Conservation (phyloP, 2,329 filamentous ascomycete species). For the Ciborinia camelliae region DNA sequence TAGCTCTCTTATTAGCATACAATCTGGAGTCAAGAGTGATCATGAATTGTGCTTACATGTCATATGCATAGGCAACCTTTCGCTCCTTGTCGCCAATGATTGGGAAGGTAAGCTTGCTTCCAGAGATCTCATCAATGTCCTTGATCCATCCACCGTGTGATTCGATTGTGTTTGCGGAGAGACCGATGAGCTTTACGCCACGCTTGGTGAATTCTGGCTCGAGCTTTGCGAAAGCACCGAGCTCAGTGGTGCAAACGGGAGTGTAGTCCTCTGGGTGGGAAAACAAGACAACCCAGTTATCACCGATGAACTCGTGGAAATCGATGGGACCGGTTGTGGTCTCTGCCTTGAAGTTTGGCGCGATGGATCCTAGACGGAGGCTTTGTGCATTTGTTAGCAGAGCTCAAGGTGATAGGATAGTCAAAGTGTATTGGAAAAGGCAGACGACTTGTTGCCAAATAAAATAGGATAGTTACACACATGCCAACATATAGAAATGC, state of each 20-base stretch:
- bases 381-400: slow-evolving; percentile 36
- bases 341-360: slow-evolving; percentile 81
- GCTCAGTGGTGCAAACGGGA: slow-evolving; percentile 92
- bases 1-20: slow-evolving; percentile 32
- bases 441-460: background rate
- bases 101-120: slow-evolving; percentile 68
- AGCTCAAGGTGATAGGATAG: background rate
- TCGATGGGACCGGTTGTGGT: slow-evolving; percentile 75
- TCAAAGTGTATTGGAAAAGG: background rate
- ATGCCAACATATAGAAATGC: background rate
- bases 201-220: slow-evolving; percentile 84
- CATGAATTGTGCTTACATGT: slow-evolving; percentile 58
- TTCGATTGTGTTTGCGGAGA: slow-evolving; percentile 80
- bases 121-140: slow-evolving; percentile 78
- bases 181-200: slow-evolving; percentile 85
- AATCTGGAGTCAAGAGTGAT: background rate
- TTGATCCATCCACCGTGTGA: slow-evolving; percentile 87
- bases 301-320: slow-evolving; percentile 77
- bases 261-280: slow-evolving; percentile 89
- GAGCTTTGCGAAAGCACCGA: slow-evolving; percentile 87
- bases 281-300: slow-evolving; percentile 80
- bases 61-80: slow-evolving; percentile 71
- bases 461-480: background rate
- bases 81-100: slow-evolving; percentile 80
- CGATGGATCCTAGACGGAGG: slow-evolving; percentile 62